phyloP scores from a whole-genome alignment of 495 filamentous ascomycete genomes.

The Saxophila tyrrhenica region DNA sequence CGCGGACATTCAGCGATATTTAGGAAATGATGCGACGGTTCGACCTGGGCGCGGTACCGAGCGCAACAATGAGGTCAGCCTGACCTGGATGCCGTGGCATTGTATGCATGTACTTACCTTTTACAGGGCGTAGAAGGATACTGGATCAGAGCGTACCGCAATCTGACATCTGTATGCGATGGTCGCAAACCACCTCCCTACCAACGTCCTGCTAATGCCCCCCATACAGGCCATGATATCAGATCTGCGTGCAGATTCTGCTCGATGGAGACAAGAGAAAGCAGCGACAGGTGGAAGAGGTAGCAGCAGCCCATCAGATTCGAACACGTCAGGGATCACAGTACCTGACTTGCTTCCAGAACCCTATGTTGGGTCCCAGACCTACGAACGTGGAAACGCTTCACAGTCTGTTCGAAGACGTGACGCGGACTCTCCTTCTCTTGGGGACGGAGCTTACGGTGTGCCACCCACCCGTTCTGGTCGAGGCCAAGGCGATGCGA shows the following conservation, averaged over 20 bases:
- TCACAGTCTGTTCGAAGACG: conserved; percentile 1
- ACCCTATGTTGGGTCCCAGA: conserved; percentile 9
- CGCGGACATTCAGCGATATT: conserved; percentile 87
- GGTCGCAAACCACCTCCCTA: neutral
- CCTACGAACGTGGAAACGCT: conserved; percentile 4
- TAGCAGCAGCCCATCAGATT: conserved; percentile 9
- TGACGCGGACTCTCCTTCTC: conserved; percentile 11
- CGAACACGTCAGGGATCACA: conserved; percentile 13
- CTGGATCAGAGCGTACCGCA: conserved; percentile 79
- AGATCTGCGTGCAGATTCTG: conserved; percentile 73
- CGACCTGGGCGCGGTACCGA: conserved; percentile 52
- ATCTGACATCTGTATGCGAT: conserved; percentile 67
- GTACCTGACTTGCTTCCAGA: conserved; percentile 16
- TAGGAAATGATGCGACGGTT: conserved; percentile 83
- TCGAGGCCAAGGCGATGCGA: conserved; percentile 4
- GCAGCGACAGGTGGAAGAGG: conserved; percentile 13
- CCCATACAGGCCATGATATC: conserved; percentile 65
- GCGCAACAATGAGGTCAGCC: conserved; percentile 55
- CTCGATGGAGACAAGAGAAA: conserved; percentile 61
- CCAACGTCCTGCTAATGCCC: conserved; percentile 19
- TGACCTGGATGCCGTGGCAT: neutral
- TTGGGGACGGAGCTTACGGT: conserved; percentile 6
- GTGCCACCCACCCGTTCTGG: neutral
- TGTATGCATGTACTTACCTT: conserved; percentile 23
- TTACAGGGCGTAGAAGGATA: conserved; percentile 60